Evolutionary conservation across 2,329 filamentous ascomycete species (phyloP), one percentile per base, ranked within the genome.

Genomic region (Tolypocladium nubicola): DNA sequence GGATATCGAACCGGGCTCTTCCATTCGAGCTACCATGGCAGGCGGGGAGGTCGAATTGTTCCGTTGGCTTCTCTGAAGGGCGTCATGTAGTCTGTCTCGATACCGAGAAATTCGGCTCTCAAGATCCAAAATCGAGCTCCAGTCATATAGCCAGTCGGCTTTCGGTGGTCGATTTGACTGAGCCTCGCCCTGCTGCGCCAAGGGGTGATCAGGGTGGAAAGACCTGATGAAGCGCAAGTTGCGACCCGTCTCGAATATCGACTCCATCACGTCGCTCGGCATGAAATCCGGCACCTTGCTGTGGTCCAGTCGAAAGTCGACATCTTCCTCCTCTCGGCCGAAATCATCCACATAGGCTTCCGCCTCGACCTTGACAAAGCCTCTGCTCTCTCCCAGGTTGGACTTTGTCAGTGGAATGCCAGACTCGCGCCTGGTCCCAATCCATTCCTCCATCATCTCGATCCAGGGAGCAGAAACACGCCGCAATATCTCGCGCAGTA

Each of bases 161-260:
- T 70, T 69, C 3, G 88, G 86, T 14, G 84, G 80, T 8, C 75
- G 69, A 13, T 76, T 74, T 14, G 72, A 68, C 11, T 67, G 63
- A 7, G 83, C 68, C 7, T 79, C 73, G 33, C 76, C 74, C n/a
- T 75, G 65, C 47, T 76, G 77, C 16, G 83, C 80, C 47, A 94
- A 73, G 0, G 86, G 84, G 66, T 95, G 88, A 2, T 84, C 76
- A 6, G 88, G 81, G 66, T 94, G 88, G 62, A 87, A 84, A 26
- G 76, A 74, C 63, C 84, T 82, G 53, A 96, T 76, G 56, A 94
- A 84, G 9, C 88, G 82, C 53, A 96, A 71, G 67, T 88, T 93
- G 64, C 81, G 83, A 4, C 89, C 90, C 4, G 86, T 88, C 67
- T 95, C 89, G 61, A 93, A 92, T n/a, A 94, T 83, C 6, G 79